A percentile compares a stretch with the other conserved stretches of the same genome.
These are phyloP conservation scores for Alternaria hordeiaustralica DNA, from an alignment of 2,329 filamentous ascomycete genomes.

Conservation along the genomic window DNA sequence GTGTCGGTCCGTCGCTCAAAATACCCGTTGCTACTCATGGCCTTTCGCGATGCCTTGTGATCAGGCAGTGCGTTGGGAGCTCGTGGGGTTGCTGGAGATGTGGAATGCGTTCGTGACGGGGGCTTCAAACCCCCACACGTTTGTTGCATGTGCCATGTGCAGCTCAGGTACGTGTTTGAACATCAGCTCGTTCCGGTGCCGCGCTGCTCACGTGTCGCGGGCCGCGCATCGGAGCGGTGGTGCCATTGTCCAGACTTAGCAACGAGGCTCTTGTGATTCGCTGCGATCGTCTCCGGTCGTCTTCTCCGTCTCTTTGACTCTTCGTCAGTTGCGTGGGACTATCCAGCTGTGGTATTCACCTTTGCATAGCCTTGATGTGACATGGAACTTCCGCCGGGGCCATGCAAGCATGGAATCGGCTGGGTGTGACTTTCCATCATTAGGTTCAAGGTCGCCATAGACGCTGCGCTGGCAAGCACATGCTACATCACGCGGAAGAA, in stretches of 20 bases:
- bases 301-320: not conserved
- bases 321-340: not conserved
- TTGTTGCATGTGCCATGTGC: conserved; percentile 3
- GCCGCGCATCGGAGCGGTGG: not conserved
- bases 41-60: conserved; percentile 36
- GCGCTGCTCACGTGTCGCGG: not conserved
- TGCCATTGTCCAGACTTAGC: not conserved
- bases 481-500: too few relatives aligned
- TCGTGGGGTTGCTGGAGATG: conserved; percentile 6
- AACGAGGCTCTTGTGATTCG: not conserved
- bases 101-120: conserved; percentile 7
- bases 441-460: not conserved
- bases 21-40: conserved; percentile 1
- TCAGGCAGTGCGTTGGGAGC: conserved; percentile 34
- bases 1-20: conserved; percentile 1
- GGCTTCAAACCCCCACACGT: not conserved
- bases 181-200: not conserved
- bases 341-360: not conserved
- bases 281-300: not conserved
- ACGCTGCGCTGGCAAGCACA: not conserved
- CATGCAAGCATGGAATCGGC: rapidly evolving
- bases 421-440: not conserved
- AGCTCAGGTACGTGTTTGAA: conserved; percentile 1
- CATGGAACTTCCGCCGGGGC: not conserved
- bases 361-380: not conserved